Evolutionary conservation across 2,329 filamentous ascomycete genomes (phyloP), one percentile per base, ranked within the genome.

Genomic region (Aspergillus pseudoviridinutans): DNA sequence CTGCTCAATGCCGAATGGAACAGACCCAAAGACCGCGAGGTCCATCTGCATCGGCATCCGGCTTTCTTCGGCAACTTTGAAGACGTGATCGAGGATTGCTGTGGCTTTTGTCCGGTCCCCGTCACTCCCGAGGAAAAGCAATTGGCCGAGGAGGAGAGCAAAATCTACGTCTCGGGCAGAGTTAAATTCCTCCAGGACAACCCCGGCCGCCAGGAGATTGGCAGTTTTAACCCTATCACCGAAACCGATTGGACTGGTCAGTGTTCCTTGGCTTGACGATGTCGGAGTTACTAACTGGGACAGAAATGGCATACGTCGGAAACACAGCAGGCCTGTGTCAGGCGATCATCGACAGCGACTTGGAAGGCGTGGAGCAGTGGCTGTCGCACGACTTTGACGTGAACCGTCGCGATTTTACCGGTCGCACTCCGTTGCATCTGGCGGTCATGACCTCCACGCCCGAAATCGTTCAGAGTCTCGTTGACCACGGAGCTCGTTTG

Each of bases 1-100:
- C 79, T 95, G 7, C 82, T 95, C 20, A 94, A 95, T 65, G 89
- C 89, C 0, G 90, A 95, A 68, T 95, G 91, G 91, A 95, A 94
- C 65, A 86, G 88, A 61, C 79, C 83, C 1, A 86, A 90, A 59
- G 87, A 91, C 46, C 84, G 91, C n/a, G 79, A 87, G 27, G 87
- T 92, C 1, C 85, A 90, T 60, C 79, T 95, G 4, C 91, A 96
- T 74, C 84, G 91, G 1, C 91, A 95, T 66, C 91, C 91, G 3
- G 90, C 89, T 12, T 95, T 95, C 71, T 93, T 95, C 66, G 91
- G 91, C 0, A 82, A 85, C 29, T 85, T 88, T 4, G 79, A 87
- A 56, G 88, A 94, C 72, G 83, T 94, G 7, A 83, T 93, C 54
- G 78, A 85, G 29, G 91, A 96, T 68, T 96, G 91, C 71, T 96